These are phyloP conservation scores for Paramecium caudatum DNA, from an alignment of 73 alveolate species.

Conservation along the genomic window DNA sequence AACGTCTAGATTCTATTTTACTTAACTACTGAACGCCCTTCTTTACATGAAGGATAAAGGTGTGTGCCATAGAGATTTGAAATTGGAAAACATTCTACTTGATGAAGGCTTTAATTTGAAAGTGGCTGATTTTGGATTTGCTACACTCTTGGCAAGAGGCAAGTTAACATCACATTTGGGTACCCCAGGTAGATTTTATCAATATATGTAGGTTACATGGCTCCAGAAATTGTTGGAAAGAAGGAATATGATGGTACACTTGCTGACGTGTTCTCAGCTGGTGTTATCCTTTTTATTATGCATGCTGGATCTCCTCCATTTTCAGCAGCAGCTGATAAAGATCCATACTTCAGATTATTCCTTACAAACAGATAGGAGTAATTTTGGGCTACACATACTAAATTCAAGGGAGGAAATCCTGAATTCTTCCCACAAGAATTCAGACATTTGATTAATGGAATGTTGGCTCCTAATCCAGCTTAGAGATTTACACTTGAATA, in stretches of 20 bases:
- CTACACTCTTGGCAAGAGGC: constrained; percentile 72
- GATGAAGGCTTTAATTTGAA: constrained; percentile 86
- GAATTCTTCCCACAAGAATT: constrained; percentile 82
- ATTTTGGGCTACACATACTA: constrained; percentile 82
- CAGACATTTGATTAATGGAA: constrained; percentile 79
- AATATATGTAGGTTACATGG: constrained; percentile 78
- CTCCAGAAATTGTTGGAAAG: constrained; percentile 82
- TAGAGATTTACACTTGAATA: constrained; percentile 81
- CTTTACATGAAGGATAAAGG: constrained; percentile 83
- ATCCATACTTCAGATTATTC: constrained; percentile 69
- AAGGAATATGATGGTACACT: constrained; percentile 79
- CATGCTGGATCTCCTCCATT: constrained; percentile 84
- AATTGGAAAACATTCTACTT: constrained; percentile 92
- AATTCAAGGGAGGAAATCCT: constrained; percentile 66
- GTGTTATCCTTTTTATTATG: constrained; percentile 81
- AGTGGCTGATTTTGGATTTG: constrained; percentile 95
- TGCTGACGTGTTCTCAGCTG: constrained; percentile 85
- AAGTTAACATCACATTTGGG: constrained; percentile 78
- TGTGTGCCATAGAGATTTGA: constrained; percentile 92
- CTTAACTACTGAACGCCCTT: constrained; percentile 82
- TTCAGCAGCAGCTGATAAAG: constrained; percentile 77
- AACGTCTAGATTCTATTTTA: constrained; percentile 81
- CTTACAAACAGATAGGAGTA: constrained; percentile 60
- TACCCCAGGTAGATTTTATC: constrained; percentile 58
- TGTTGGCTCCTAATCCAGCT: constrained; percentile 79